phyloP scores from a whole-genome alignment of 2,329 filamentous ascomycete species.

The Beauveria sp. region DNA sequence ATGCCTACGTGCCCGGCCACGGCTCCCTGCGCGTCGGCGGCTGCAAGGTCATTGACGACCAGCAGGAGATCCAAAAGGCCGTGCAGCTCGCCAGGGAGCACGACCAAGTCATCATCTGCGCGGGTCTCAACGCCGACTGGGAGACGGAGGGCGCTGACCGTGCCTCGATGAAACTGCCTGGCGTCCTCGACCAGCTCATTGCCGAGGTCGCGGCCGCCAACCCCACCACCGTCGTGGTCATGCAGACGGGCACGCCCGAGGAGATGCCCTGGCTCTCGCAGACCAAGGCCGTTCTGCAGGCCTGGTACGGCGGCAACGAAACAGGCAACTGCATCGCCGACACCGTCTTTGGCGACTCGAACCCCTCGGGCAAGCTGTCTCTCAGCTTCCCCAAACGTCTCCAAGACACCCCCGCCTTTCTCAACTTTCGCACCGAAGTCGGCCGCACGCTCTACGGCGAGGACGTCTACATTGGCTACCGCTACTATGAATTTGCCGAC shows the following conservation, averaged over 20 bases:
- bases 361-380: slow-evolving; percentile 68
- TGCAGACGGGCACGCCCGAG: slow-evolving; percentile 70
- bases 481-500: slow-evolving; percentile 68
- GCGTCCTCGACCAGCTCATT: slow-evolving; percentile 63
- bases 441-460: slow-evolving; percentile 70
- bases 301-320: slow-evolving; percentile 85
- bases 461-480: slow-evolving; percentile 73
- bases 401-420: slow-evolving; percentile 66
- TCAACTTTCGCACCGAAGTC: slow-evolving; percentile 66
- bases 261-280: slow-evolving; percentile 60
- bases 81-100: slow-evolving; percentile 59
- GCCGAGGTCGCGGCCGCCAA: slow-evolving; percentile 57
- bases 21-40: slow-evolving; percentile 58
- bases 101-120: slow-evolving; percentile 72
- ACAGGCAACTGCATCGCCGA: slow-evolving; percentile 75
- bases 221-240: slow-evolving; percentile 62
- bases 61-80: slow-evolving; percentile 56
- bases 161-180: slow-evolving; percentile 69
- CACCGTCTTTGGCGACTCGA: slow-evolving; percentile 65
- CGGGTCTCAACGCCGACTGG: slow-evolving; percentile 74
- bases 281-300: slow-evolving; percentile 57
- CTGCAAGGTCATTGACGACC: slow-evolving; percentile 47
- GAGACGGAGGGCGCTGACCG: slow-evolving; percentile 74
- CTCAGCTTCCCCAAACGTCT: slow-evolving; percentile 61
- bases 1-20: slow-evolving; percentile 44